Percentiles rank a stretch among this genome's conserved stretches.
Evolutionary conservation across 805 yeast genomes (phyloP).

Genomic region (Candida manassasensis): DNA sequence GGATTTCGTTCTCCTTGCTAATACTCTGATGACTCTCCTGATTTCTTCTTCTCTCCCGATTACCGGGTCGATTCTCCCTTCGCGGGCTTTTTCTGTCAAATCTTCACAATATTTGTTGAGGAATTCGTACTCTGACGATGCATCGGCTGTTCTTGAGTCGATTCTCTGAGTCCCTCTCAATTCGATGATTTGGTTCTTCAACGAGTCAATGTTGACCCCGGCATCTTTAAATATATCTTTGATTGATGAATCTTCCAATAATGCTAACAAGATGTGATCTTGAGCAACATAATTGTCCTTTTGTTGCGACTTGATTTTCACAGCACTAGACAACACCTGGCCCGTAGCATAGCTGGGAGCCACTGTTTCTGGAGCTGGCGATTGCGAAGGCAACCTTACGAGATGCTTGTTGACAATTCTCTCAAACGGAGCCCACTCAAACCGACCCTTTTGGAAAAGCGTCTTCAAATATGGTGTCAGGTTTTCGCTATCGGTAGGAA

Average conservation of each 20-base stretch:
- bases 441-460: conserved; percentile 77
- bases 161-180: conserved; percentile 89
- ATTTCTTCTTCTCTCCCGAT: conserved; percentile 99
- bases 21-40: conserved; percentile 86
- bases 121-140: conserved; percentile 79
- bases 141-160: conserved; percentile 91
- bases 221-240: conserved; percentile 69
- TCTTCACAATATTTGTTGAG: conserved; percentile 87
- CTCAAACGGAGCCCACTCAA: conserved; percentile 78
- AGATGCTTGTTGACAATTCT: conserved; percentile 75
- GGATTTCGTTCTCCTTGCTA: conserved; percentile 96
- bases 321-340: conserved; percentile 67
- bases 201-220: conserved; percentile 59
- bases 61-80: conserved; percentile 95
- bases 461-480: conserved; percentile 66
- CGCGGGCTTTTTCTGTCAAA: conserved; percentile 87
- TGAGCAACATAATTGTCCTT: conserved; percentile 91
- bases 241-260: conserved; percentile 73
- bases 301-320: conserved; percentile 76
- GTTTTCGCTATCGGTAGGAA: conserved; percentile 50
- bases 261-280: conserved; percentile 84
- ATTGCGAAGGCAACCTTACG: conserved; percentile 81
- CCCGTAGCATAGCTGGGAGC: conserved; percentile 74
- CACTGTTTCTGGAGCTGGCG: conserved; percentile 83
- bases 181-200: conserved; percentile 72